These are phyloP conservation scores for Trichoderma sp. DNA, from an alignment of 2,329 filamentous ascomycete genomes.

Conservation along the genomic window DNA sequence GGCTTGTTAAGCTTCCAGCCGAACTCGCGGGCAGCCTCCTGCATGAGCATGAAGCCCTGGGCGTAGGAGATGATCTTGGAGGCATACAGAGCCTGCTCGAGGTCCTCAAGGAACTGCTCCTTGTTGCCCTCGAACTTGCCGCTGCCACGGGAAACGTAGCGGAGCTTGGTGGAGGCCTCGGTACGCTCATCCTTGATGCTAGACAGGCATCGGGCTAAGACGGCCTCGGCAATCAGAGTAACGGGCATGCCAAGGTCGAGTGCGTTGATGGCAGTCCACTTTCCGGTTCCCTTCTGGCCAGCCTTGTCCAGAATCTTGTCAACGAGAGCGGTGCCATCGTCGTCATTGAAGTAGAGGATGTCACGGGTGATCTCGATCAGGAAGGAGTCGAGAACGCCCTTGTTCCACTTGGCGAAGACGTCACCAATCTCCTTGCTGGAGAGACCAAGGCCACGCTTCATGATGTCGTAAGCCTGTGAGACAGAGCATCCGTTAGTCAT, in stretches of 20 bases:
- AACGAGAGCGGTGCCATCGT: slow-evolving; percentile 83
- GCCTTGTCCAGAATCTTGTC: slow-evolving; percentile 99
- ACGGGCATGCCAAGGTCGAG: slow-evolving; percentile 98
- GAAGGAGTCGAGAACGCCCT: slow-evolving; percentile 97
- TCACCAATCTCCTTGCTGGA: slow-evolving; percentile 93
- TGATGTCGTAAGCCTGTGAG: slow-evolving; percentile 90
- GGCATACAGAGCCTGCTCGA: slow-evolving; percentile 97
- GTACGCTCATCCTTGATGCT: slow-evolving; percentile 90
- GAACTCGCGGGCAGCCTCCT: slow-evolving; percentile 95
- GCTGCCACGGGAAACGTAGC: slow-evolving; percentile 65
- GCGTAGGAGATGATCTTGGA: slow-evolving; percentile 99
- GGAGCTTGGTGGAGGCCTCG: slow-evolving; percentile 74
- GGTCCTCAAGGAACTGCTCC: slow-evolving; percentile 89
- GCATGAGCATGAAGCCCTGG: slow-evolving; percentile 99
- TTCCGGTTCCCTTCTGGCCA: slow-evolving; percentile 98
- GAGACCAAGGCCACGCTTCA: slow-evolving; percentile 95
- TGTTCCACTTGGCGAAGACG: slow-evolving; percentile 95
- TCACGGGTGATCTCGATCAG: slow-evolving; percentile 98
- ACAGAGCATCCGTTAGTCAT: slow-evolving; percentile 8
- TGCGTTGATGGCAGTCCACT: slow-evolving; percentile 99
- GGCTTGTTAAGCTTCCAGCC: slow-evolving; percentile 99
- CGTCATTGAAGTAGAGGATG: slow-evolving; percentile 97
- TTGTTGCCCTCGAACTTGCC: slow-evolving; percentile 82
- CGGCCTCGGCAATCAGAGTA: slow-evolving; percentile 94
- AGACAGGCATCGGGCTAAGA: slow-evolving; percentile 91